Evolutionary conservation across 306 rosid species (phyloP).

Genomic region (Dalbergia cultrata): DNA sequence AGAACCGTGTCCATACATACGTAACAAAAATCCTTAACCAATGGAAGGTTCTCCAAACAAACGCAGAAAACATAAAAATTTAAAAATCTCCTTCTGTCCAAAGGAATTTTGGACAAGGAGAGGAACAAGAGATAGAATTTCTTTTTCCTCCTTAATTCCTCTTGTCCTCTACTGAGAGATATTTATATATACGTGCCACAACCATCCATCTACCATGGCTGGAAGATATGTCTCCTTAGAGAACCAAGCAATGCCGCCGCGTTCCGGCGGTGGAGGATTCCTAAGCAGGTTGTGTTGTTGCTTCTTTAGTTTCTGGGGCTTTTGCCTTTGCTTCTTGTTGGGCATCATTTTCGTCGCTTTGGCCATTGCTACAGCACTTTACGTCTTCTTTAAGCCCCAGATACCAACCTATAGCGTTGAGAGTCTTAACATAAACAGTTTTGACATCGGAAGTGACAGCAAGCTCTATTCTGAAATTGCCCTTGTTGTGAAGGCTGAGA

Average conservation of each 20-base stretch:
- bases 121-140: conserved; percentile 4
- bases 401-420: conserved; percentile 54
- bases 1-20: conserved; percentile 50
- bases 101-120: background rate
- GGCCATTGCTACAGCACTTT: background rate
- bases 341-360: conserved; percentile 31
- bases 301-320: conserved; percentile 14
- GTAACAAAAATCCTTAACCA: conserved; percentile 56
- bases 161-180: background rate
- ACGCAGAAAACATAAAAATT: background rate
- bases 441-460: conserved; percentile 26
- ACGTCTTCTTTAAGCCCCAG: conserved; percentile 38
- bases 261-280: background rate
- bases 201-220: background rate
- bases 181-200: no score
- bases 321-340: background rate
- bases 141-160: background rate
- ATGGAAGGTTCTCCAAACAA: conserved; percentile 31
- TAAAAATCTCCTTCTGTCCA: background rate
- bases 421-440: conserved; percentile 33
- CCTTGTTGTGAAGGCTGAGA: conserved; percentile 48
- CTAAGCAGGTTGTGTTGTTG: conserved; percentile 32
- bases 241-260: background rate
- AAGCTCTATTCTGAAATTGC: conserved; percentile 45
- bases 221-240: background rate